Evolutionary conservation across 2,329 filamentous ascomycete species (phyloP).

Genomic region (Phaeosphaeria sp.): DNA sequence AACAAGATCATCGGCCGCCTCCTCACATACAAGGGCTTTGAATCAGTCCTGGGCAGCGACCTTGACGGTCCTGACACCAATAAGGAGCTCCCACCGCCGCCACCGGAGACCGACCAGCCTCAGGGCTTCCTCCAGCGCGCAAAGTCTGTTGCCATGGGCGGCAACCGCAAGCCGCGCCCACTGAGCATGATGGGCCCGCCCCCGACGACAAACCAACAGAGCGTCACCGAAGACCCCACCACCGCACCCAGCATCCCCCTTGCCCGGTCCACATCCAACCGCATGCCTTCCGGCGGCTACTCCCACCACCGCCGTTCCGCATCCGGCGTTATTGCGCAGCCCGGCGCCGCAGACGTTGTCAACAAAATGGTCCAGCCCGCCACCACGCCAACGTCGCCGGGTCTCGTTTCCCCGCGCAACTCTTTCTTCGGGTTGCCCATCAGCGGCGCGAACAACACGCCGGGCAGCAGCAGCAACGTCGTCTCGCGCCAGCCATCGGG

Average conservation of each 20-base stretch:
- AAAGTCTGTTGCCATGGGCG: constrained; percentile 63
- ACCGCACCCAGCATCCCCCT: constrained; percentile 81
- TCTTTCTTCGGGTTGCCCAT: constrained; percentile 51
- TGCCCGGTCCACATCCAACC: constrained; percentile 61
- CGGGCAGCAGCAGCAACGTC: constrained; percentile 34
- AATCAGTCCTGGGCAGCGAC: constrained; percentile 85
- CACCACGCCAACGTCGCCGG: constrained; percentile 54
- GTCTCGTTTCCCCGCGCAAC: constrained; percentile 45
- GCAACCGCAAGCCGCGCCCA: constrained; percentile 52
- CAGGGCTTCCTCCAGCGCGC: constrained; percentile 62
- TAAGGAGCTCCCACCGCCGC: constrained; percentile 85
- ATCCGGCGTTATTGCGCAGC: constrained; percentile 48
- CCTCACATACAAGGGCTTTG: constrained; percentile 91
- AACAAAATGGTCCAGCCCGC: constrained; percentile 85
- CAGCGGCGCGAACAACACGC: constrained; percentile 46
- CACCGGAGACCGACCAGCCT: constrained; percentile 59
- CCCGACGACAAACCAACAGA: constrained; percentile 21
- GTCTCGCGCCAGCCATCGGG: constrained; percentile 48
- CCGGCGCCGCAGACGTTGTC: constrained; percentile 74
- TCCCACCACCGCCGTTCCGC: constrained; percentile 54
- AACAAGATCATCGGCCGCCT: constrained; percentile 98
- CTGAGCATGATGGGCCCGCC: constrained; percentile 42
- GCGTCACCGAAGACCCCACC: constrained; percentile 65
- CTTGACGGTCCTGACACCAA: constrained; percentile 66
- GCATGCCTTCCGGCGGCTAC: constrained; percentile 43